Conservation (phyloP, 208 protist species). For the Leishmania lainsoni region DNA sequence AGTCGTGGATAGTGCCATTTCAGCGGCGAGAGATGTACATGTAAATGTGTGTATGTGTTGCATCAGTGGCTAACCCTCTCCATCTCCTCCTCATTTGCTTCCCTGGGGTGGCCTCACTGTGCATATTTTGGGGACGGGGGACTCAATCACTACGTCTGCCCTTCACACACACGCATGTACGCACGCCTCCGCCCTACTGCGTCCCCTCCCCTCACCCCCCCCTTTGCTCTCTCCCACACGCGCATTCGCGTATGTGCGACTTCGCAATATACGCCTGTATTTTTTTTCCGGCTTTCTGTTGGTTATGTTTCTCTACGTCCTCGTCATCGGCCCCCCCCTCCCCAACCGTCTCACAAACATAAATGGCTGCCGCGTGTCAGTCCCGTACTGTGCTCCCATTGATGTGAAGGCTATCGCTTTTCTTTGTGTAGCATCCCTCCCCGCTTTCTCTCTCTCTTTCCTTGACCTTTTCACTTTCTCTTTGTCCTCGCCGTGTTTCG, state of each 20-base stretch:
- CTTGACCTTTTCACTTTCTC: not conserved
- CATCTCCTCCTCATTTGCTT: not conserved
- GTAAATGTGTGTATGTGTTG: not conserved
- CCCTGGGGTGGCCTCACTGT: not conserved
- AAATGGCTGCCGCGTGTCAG: not conserved
- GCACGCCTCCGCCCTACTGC: not conserved
- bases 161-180: not conserved
- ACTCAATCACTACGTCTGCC: not conserved
- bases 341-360: not conserved
- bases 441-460: not conserved
- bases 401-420: not conserved
- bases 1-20: not conserved
- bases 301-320: not conserved
- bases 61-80: not conserved
- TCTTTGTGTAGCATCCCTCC: not conserved
- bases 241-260: not conserved
- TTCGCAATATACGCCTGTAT: not conserved
- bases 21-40: not conserved
- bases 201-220: not conserved
- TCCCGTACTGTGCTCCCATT: not conserved
- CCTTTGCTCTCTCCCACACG: not conserved
- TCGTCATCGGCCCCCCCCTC: not conserved
- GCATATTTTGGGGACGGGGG: not conserved
- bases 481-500: not conserved
- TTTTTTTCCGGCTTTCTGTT: not conserved